Evolutionary conservation across 768 basidiomycete genomes (phyloP).

Genomic region (Suillus luteus): DNA sequence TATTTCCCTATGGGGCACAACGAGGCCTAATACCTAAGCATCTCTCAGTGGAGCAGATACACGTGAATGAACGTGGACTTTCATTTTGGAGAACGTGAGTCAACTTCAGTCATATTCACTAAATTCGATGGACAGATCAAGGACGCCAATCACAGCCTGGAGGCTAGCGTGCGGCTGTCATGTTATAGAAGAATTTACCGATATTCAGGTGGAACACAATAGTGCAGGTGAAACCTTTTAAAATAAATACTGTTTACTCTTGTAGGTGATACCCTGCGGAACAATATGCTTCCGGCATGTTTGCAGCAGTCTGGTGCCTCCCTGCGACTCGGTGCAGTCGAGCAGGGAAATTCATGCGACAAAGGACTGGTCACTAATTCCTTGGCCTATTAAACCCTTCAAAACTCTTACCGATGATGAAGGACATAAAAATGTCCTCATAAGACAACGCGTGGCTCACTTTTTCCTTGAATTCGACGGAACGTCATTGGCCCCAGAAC

Average conservation of each 20-base stretch:
- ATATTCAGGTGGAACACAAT: not conserved
- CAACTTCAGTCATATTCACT: conserved; percentile 2
- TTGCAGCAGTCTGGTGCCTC: not conserved
- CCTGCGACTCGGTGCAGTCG: not conserved
- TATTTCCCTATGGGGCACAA: conserved; percentile 7
- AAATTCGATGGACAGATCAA: not conserved
- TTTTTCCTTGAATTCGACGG: not conserved
- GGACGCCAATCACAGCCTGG: conserved; percentile 2
- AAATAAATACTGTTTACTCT: not conserved
- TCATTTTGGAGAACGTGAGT: conserved; percentile 4
- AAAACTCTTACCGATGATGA: not conserved
- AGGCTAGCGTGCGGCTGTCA: conserved; percentile 3
- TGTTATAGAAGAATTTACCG: not conserved
- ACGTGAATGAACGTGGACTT: conserved; percentile 9
- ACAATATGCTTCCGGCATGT: conserved; percentile 1
- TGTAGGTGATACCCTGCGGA: not conserved
- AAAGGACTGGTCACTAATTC: too few relatives aligned
- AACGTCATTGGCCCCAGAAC: not conserved
- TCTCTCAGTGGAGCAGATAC: not conserved
- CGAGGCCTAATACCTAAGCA: conserved; percentile 3
- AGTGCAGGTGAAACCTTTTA: not conserved
- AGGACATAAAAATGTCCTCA: not conserved
- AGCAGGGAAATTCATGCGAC: not conserved
- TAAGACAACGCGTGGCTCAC: not conserved
- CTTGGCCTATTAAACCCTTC: not conserved